Base-by-base conservation (phyloP, 768 basidiomycete species). In the Suillus paluster region DNA sequence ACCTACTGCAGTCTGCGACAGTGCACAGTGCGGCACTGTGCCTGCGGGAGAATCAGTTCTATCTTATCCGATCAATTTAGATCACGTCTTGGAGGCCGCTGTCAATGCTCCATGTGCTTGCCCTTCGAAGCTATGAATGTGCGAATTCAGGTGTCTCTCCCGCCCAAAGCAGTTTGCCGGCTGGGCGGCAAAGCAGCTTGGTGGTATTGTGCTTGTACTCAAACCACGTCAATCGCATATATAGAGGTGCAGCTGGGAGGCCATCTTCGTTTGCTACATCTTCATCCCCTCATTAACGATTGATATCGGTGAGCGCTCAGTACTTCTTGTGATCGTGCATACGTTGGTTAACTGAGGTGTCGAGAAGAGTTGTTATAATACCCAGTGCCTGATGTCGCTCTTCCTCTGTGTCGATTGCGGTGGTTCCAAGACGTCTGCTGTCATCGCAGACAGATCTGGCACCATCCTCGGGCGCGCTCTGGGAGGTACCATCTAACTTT, bases 381-480 rank as follows among this genome's bases (percentile, higher is more conserved):
- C 12, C 12, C 21, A n/a, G n/a, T 23, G 45, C 12, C 3, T 54
- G 23, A 86, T 86, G 85, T 77, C 87, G 12, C 76, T 91, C 67
- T 91, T 85, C 70, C 87, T 95, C 65, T 94, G 89, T 69, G 88
- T 91, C 64, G 93, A 95, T 75, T 94, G 93, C 64, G 94, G 94
- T 34, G 94, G 92, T 23, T 92, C 92, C 48, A 97, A 96, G 78
- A 95, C 95, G 11, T 84, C 89, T 30, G 91, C 84, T 7, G 91
- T 84, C 62, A 85, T 96, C 72, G 81, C 81, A 63, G 80, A 88
- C 70, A 66, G 71, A 21, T 65, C 79, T 3, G 90, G 92, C 64
- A 74, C 77, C 5, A 82, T 93, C 66, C 61, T 92, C 48, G 88
- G 87, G 1, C 87, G 89, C 48, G 91, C 86, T 2, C 73, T 79